These are phyloP conservation scores for Sesbania bispinosa DNA, from an alignment of 306 rosid genomes.

Conservation along the genomic window DNA sequence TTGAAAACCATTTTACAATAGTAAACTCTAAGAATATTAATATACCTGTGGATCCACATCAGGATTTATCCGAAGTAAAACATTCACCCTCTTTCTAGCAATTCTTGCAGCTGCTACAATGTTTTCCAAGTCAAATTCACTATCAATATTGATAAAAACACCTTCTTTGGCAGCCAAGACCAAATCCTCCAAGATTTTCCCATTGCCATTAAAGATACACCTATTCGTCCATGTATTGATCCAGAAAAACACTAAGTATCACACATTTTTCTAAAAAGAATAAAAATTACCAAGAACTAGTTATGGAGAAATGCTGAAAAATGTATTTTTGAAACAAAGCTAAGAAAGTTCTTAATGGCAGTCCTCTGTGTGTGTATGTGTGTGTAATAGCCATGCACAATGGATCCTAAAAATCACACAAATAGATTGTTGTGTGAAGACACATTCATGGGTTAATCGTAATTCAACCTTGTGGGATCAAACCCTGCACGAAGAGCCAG, in stretches of 20 bases:
- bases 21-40: not conserved
- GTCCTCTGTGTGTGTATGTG: not conserved
- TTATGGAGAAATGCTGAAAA: not conserved
- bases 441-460: not conserved
- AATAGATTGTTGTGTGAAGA: not conserved
- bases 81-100: too few relatives aligned
- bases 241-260: not conserved
- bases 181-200: too few relatives aligned
- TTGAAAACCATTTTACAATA: too few relatives aligned
- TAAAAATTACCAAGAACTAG: not conserved
- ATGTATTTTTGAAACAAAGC: not conserved
- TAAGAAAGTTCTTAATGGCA: not conserved
- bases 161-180: too few relatives aligned
- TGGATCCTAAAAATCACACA: not conserved
- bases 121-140: too few relatives aligned
- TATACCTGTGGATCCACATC: constrained; percentile 76
- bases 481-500: too few relatives aligned
- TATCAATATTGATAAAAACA: too few relatives aligned
- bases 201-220: too few relatives aligned
- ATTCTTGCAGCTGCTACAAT: too few relatives aligned
- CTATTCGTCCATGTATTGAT: constrained; percentile 11
- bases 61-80: too few relatives aligned
- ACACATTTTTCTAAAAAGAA: not conserved
- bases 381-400: not conserved
- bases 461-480: constrained; percentile 67